Conservation (phyloP, 129 eudicot genomes). For the Saposhnikovia divaricata region DNA sequence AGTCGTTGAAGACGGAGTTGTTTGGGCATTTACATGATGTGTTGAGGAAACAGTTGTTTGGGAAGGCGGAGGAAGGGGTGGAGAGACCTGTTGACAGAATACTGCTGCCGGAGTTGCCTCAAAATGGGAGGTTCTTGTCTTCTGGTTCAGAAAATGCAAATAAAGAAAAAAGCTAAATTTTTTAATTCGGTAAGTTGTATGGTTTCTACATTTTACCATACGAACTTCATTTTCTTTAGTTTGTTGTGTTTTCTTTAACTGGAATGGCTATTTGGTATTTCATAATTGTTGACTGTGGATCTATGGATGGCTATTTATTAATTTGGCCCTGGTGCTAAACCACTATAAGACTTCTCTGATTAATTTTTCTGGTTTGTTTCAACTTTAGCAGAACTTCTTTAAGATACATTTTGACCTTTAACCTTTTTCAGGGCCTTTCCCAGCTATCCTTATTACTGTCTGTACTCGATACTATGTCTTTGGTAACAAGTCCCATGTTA, state of each 20-base stretch:
- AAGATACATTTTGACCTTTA: neutral
- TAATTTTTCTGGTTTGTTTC: neutral
- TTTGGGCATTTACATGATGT: conserved; percentile 43
- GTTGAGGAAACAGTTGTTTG: conserved; percentile 75
- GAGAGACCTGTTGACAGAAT: conserved; percentile 16
- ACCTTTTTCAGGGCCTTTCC: neutral
- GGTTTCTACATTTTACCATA: neutral
- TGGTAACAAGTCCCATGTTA: no score
- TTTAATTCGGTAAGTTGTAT: conserved; percentile 21
- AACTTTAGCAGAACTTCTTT: no score
- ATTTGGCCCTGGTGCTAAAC: neutral
- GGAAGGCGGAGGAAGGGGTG: conserved; percentile 30
- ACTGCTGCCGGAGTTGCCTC: conserved; percentile 34
- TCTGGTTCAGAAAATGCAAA: conserved; percentile 19
- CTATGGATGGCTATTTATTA: neutral
- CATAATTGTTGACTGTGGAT: neutral
- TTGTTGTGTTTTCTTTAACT: no score
- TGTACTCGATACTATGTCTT: no score
- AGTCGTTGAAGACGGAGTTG: no score
- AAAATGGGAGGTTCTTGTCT: conserved; percentile 27
- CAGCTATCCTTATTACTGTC: neutral
- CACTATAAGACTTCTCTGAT: no score
- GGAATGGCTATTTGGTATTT: no score
- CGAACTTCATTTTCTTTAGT: neutral
- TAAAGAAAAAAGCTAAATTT: neutral